Percentiles rank a stretch among this genome's conserved stretches.
Evolutionary conservation across 2,329 filamentous ascomycete species (phyloP).

Genomic region (Monosporascus sp.): DNA sequence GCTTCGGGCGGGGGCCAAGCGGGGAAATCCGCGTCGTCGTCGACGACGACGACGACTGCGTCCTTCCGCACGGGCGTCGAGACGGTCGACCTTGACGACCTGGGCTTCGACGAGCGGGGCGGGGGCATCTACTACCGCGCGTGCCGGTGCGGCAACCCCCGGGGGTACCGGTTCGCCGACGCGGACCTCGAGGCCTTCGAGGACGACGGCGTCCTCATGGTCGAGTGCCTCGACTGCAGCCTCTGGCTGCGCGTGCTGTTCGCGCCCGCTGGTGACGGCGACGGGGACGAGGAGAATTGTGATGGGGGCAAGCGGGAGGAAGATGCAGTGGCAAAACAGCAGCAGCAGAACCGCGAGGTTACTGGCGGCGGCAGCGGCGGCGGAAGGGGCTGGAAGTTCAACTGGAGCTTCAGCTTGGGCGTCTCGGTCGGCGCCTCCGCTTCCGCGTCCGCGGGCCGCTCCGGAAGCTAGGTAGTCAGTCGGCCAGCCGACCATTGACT

Average conservation of each 20-base stretch:
- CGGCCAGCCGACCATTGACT: neutral
- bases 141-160: conserved; percentile 60
- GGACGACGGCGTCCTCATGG: conserved; percentile 55
- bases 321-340: neutral
- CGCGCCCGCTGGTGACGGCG: conserved; percentile 43
- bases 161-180: conserved; percentile 55
- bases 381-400: conserved; percentile 19
- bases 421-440: conserved; percentile 20
- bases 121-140: conserved; percentile 46
- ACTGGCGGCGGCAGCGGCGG: conserved; percentile 6
- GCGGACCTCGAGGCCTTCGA: conserved; percentile 53
- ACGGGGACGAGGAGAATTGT: conserved; percentile 9
- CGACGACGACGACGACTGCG: conserved; percentile 11
- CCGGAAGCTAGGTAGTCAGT: conserved; percentile 1
- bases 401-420: conserved; percentile 21
- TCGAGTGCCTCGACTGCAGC: conserved; percentile 62
- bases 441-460: conserved; percentile 6
- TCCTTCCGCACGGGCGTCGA: conserved; percentile 50
- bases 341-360: neutral
- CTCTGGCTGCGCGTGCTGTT: conserved; percentile 62
- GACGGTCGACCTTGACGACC: conserved; percentile 59
- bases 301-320: conserved; percentile 2
- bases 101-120: conserved; percentile 43
- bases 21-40: neutral
- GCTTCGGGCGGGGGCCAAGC: too few species aligned